phyloP scores from a whole-genome alignment of 208 protist species.

The Leishmania braziliensis region DNA sequence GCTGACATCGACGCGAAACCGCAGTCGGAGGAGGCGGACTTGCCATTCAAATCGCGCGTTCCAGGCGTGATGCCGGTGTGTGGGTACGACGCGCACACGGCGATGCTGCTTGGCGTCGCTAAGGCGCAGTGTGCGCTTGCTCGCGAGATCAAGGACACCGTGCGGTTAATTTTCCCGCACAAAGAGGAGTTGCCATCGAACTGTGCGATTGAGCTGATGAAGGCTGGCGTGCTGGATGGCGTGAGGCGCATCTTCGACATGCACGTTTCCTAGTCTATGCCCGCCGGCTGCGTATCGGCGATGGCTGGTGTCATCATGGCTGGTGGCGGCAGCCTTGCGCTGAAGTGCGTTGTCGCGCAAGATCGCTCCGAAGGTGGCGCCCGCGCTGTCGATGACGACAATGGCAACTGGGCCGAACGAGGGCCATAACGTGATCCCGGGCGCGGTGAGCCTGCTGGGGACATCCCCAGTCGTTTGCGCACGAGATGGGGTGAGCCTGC shows the following conservation, averaged over 20 bases:
- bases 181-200: conserved; percentile 50
- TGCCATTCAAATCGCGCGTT: conserved; percentile 48
- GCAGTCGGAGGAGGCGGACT: conserved; percentile 50
- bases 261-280: conserved; percentile 21
- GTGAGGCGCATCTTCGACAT: conserved; percentile 53
- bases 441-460: conserved; percentile 42
- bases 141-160: conserved; percentile 43
- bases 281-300: conserved; percentile 15
- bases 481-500: conserved; percentile 4
- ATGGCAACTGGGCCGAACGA: conserved; percentile 36
- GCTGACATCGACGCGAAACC: conserved; percentile 68
- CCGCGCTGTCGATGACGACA: conserved; percentile 42
- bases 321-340: conserved; percentile 31
- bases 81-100: conserved; percentile 57
- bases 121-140: conserved; percentile 35
- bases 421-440: conserved; percentile 66
- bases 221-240: conserved; percentile 40
- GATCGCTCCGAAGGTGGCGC: conserved; percentile 16
- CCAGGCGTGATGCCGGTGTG: conserved; percentile 60
- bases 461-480: conserved; percentile 40
- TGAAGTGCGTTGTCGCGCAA: neutral
- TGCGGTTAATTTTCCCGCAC: conserved; percentile 70
- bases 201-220: conserved; percentile 47
- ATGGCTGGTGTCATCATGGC: conserved; percentile 27
- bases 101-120: conserved; percentile 33